phyloP scores from a whole-genome alignment of 495 filamentous ascomycete genomes.

The Astrothelium macrocarpum region DNA sequence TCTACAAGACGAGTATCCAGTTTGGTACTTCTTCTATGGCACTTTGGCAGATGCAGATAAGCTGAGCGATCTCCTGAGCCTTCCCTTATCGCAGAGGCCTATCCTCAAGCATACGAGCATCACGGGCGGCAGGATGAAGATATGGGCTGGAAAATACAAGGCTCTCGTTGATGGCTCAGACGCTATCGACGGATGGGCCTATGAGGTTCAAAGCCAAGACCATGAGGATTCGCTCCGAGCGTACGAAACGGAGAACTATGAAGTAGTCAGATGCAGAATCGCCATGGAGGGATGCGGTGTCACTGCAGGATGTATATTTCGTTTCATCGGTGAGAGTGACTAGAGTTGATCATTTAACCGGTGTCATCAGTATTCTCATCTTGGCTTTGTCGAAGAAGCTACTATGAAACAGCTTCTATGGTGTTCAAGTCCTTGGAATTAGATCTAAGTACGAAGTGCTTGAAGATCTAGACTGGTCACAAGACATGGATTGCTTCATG shows the following conservation, averaged over 20 bases:
- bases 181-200: slow-evolving; percentile 30
- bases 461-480: too few species aligned
- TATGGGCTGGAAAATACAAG: slow-evolving; percentile 35
- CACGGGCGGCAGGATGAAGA: slow-evolving; percentile 26
- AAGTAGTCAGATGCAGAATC: slow-evolving; percentile 34
- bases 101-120: slow-evolving; percentile 20
- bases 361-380: too few species aligned
- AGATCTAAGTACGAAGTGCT: too few species aligned
- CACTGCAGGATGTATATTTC: slow-evolving; percentile 9
- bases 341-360: too few species aligned
- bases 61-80: slow-evolving; percentile 18
- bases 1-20: slow-evolving; percentile 33
- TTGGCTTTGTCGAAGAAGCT: too few species aligned
- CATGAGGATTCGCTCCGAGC: slow-evolving; percentile 32
- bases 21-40: slow-evolving; percentile 37
- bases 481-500: too few species aligned
- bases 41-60: slow-evolving; percentile 23
- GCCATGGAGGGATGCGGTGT: slow-evolving; percentile 17
- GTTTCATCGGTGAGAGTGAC: slow-evolving; percentile 9
- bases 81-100: slow-evolving; percentile 18
- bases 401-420: too few species aligned
- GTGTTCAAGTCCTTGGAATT: too few species aligned
- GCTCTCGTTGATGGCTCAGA: slow-evolving; percentile 31
- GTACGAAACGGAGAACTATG: slow-evolving; percentile 37
- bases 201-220: slow-evolving; percentile 25